Conservation (phyloP, 805 yeast genomes). For the Grigorovia transvaalensis region DNA sequence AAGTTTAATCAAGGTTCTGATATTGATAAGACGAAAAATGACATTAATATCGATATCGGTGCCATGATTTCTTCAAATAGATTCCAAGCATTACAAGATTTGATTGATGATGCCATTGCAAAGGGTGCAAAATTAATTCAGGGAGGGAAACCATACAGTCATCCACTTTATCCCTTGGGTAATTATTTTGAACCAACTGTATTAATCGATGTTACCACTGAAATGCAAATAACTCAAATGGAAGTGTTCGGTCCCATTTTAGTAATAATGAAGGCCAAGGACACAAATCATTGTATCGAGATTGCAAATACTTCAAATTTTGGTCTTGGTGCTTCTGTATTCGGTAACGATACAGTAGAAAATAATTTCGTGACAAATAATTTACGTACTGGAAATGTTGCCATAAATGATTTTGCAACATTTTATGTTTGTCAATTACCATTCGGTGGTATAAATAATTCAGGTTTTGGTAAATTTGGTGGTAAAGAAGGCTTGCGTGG, state of each 20-base stretch:
- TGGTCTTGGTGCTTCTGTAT: conserved; percentile 88
- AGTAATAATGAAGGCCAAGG: conserved; percentile 62
- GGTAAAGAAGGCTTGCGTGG: conserved; percentile 96
- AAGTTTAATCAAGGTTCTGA: conserved; percentile 74
- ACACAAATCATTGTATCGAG: conserved; percentile 55
- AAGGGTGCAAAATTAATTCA: conserved; percentile 70
- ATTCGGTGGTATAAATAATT: conserved; percentile 86
- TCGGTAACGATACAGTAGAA: conserved; percentile 51
- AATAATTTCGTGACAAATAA: conserved; percentile 54
- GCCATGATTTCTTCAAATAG: conserved; percentile 80
- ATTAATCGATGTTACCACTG: conserved; percentile 65
- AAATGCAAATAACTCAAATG: conserved; percentile 71
- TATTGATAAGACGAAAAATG: conserved; percentile 52
- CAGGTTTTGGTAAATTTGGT: conserved; percentile 96
- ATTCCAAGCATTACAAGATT: conserved; percentile 53
- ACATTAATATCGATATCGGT: conserved; percentile 90
- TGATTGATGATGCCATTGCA: conserved; percentile 62
- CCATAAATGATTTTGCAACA: conserved; percentile 96
- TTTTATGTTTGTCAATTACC: conserved; percentile 93
- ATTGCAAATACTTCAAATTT: conserved; percentile 78
- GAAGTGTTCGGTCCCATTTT: conserved; percentile 94
- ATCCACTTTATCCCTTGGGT: conserved; percentile 93
- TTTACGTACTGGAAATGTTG: conserved; percentile 80
- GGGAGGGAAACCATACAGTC: conserved; percentile 75
- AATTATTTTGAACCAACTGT: conserved; percentile 89